Evolutionary conservation across 2,329 filamentous ascomycete genomes (phyloP).

Genomic region (Cladorrhinum sp.): DNA sequence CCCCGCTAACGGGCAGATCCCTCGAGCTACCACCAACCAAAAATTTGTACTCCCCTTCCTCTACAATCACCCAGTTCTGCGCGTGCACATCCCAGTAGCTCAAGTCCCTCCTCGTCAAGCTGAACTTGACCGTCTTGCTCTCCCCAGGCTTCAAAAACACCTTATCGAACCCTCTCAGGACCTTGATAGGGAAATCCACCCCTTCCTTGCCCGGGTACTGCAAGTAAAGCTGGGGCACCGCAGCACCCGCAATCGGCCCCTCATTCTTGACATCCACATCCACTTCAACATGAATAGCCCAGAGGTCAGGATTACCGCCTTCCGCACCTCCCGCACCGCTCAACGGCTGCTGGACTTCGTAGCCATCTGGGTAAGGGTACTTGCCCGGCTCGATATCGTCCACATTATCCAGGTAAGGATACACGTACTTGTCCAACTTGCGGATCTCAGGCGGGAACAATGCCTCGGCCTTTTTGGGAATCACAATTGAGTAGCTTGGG

Average conservation of each 20-base stretch:
- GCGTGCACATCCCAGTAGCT: slow-evolving; percentile 67
- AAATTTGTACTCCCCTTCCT: slow-evolving; percentile 26
- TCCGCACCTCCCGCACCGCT: slow-evolving; percentile 68
- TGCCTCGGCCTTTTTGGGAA: slow-evolving; percentile 54
- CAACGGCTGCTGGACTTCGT: slow-evolving; percentile 44
- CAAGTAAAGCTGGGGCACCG: slow-evolving; percentile 48
- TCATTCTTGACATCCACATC: slow-evolving; percentile 53
- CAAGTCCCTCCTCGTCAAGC: slow-evolving; percentile 64
- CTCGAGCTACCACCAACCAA: slow-evolving; percentile 27
- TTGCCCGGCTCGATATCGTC: slow-evolving; percentile 41
- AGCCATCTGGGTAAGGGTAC: slow-evolving; percentile 56
- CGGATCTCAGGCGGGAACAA: slow-evolving; percentile 60
- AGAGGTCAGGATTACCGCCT: slow-evolving; percentile 65
- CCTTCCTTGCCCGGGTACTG: slow-evolving; percentile 36
- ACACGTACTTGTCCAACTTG: slow-evolving; percentile 67
- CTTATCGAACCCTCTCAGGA: slow-evolving; percentile 74
- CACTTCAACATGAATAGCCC: slow-evolving; percentile 51
- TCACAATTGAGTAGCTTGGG: slow-evolving; percentile 49
- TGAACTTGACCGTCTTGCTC: slow-evolving; percentile 52
- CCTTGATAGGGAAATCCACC: slow-evolving; percentile 63
- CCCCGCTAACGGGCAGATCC: slow-evolving; percentile 19
- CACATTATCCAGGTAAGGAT: slow-evolving; percentile 61
- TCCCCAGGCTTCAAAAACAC: slow-evolving; percentile 54
- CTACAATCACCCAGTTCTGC: slow-evolving; percentile 64
- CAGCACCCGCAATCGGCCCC: slow-evolving; percentile 42